Conservation (phyloP, 345 rosid species). For the Geranium rotundifolium region DNA sequence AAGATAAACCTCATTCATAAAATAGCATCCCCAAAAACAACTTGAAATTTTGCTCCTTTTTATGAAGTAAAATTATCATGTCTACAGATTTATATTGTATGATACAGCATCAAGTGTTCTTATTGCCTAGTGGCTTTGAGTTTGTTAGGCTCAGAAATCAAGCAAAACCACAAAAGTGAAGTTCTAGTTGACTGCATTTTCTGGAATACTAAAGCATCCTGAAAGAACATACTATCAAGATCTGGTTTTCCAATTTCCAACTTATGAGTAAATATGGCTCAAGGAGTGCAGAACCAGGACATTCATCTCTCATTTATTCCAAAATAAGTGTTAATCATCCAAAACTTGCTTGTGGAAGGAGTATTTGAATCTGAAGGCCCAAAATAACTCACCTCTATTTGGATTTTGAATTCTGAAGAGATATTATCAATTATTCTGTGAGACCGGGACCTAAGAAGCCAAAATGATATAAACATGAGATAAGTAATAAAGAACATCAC, state of each 20-base stretch:
- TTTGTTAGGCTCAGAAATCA: not conserved
- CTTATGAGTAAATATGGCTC: not conserved
- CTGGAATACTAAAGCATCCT: too few species aligned
- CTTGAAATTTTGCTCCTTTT: not conserved
- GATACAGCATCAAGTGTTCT: not conserved
- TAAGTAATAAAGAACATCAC: not conserved
- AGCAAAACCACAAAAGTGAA: not conserved
- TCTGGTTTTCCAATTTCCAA: not conserved
- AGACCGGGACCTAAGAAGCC: conserved; percentile 46
- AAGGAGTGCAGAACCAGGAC: not conserved
- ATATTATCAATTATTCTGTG: conserved; percentile 53
- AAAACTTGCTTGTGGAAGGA: too few species aligned
- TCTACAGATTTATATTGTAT: not conserved
- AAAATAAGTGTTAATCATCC: too few species aligned
- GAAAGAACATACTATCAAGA: not conserved
- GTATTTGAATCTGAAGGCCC: not conserved
- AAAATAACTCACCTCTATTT: conserved; percentile 40
- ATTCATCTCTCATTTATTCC: too few species aligned
- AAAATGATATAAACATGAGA: conserved; percentile 1
- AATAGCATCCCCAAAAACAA: not conserved
- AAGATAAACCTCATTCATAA: not conserved
- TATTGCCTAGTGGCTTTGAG: not conserved
- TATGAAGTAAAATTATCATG: not conserved
- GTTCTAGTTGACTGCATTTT: not conserved
- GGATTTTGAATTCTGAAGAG: conserved; percentile 55